phyloP scores from a whole-genome alignment of 2,329 filamentous ascomycete species.

The Cladosporium sp. region DNA sequence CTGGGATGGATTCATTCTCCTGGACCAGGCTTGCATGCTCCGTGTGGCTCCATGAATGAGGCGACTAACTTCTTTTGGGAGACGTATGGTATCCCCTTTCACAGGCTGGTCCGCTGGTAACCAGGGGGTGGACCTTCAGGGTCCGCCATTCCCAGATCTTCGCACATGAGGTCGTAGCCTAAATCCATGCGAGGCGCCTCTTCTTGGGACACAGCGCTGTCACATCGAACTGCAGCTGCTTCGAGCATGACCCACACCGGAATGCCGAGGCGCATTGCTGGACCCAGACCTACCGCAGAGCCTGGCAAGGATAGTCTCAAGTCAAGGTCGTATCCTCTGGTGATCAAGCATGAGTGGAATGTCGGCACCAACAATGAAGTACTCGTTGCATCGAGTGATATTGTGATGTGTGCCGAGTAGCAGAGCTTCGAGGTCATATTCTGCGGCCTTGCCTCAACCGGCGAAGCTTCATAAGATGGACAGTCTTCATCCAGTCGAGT shows the following conservation, averaged over 20 bases:
- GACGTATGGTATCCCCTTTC: not conserved
- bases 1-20: too few relatives aligned
- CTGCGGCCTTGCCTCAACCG: not conserved
- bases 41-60: too few relatives aligned
- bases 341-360: slow-evolving; percentile 5
- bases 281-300: not conserved
- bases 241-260: not conserved
- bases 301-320: not conserved
- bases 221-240: not conserved
- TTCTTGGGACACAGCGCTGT: not conserved
- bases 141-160: not conserved
- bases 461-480: not conserved
- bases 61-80: too few relatives aligned
- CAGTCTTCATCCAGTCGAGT: not conserved
- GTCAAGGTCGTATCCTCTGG: not conserved
- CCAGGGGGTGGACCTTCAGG: not conserved
- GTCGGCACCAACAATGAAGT: not conserved
- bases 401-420: not conserved
- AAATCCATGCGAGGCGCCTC: not conserved
- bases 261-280: not conserved
- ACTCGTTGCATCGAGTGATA: not conserved
- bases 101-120: not conserved
- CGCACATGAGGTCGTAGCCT: not conserved
- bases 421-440: not conserved
- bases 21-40: too few relatives aligned